Evolutionary conservation across 371 early-diverging fungal species (phyloP).

Genomic region (Lichtheimia corymbifera): DNA sequence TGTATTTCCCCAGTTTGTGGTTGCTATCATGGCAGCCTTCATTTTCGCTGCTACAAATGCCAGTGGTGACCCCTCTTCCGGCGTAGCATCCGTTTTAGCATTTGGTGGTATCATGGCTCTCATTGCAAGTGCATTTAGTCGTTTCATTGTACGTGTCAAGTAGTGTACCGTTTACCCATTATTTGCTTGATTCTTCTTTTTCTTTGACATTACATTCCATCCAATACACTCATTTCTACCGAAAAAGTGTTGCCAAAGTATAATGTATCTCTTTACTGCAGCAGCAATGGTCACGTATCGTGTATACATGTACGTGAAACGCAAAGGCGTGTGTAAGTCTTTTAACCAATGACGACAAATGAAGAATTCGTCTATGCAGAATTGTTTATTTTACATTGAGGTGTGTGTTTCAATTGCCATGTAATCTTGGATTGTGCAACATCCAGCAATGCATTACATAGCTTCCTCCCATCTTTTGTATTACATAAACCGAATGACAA

Average conservation of each 20-base stretch:
- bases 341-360: too few relatives aligned
- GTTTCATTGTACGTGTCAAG: conserved; percentile 44
- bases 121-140: conserved; percentile 56
- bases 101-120: conserved; percentile 71
- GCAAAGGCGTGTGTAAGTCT: too few relatives aligned
- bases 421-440: too few relatives aligned
- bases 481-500: too few relatives aligned
- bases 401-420: too few relatives aligned
- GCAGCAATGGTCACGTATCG: too few relatives aligned
- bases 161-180: neutral
- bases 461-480: too few relatives aligned
- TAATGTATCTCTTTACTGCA: too few relatives aligned
- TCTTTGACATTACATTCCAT: neutral
- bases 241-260: neutral
- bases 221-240: neutral
- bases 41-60: conserved; percentile 53
- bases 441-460: too few relatives aligned
- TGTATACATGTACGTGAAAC: too few relatives aligned
- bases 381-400: too few relatives aligned
- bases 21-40: conserved; percentile 55
- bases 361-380: too few relatives aligned
- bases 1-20: conserved; percentile 77
- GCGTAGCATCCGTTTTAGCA: conserved; percentile 57
- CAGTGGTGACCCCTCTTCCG: conserved; percentile 20
- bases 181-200: neutral